Conservation (phyloP, 441 rosid genomes). For the Erysimum pusillum region DNA sequence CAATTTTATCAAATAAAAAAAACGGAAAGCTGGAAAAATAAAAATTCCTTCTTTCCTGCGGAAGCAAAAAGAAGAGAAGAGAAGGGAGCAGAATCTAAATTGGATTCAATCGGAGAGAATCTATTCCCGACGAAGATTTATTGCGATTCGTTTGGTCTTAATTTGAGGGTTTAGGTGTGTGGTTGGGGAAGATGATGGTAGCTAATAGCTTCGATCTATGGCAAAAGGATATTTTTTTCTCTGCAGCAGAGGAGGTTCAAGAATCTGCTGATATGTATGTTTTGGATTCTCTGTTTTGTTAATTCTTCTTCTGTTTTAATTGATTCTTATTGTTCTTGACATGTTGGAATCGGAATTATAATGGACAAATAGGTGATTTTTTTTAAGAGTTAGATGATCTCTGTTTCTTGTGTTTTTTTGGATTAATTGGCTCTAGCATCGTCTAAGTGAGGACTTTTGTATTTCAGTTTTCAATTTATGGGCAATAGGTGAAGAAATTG, state of each 20-base stretch:
- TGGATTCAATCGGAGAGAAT: conserved; percentile 19
- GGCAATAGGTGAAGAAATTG: conserved; percentile 17
- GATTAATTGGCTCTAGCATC: neutral
- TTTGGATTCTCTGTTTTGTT: neutral
- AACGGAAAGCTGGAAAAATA: conserved; percentile 25
- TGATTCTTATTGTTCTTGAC: conserved; percentile 4
- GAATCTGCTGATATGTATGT: conserved; percentile 85
- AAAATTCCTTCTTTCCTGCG: conserved; percentile 39
- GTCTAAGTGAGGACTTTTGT: conserved; percentile 10
- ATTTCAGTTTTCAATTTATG: neutral
- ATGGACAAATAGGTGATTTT: neutral
- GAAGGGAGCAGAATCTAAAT: conserved; percentile 17
- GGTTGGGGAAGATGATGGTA: conserved; percentile 66
- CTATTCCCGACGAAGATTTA: neutral
- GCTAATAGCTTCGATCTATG: conserved; percentile 83
- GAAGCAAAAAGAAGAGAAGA: conserved; percentile 20
- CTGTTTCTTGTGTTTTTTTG: neutral
- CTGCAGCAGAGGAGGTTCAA: conserved; percentile 94
- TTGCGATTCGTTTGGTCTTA: conserved; percentile 3
- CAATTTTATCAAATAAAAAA: neutral
- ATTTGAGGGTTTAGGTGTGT: conserved; percentile 2
- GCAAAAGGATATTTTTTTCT: conserved; percentile 85
- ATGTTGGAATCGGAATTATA: neutral
- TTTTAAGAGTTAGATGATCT: conserved; percentile 12
- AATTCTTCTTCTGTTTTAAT: neutral